phyloP scores from a whole-genome alignment of 2,329 filamentous ascomycete species.

The Cladosporium cucumerinum region DNA sequence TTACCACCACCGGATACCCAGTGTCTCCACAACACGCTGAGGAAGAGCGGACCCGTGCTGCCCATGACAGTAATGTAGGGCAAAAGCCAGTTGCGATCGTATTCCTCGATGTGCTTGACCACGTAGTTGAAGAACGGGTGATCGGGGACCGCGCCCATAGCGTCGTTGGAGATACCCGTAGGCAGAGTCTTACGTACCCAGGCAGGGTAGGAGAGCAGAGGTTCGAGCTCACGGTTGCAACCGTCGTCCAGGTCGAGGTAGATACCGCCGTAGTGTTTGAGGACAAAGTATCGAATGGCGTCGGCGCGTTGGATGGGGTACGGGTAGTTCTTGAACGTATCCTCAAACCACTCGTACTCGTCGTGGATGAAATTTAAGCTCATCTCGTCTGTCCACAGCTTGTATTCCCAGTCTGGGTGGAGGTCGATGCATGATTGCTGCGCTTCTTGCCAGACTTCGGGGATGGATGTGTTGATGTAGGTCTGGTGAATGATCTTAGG shows the following conservation, averaged over 20 bases:
- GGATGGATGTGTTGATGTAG: constrained; percentile 68
- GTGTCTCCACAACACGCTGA: constrained; percentile 72
- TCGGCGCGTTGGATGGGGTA: constrained; percentile 77
- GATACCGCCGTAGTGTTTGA: constrained; percentile 73
- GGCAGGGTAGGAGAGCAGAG: constrained; percentile 63
- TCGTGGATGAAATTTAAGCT: constrained; percentile 67
- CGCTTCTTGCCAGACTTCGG: constrained; percentile 61
- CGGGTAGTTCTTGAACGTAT: constrained; percentile 69
- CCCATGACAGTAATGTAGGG: constrained; percentile 80
- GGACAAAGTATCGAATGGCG: constrained; percentile 71
- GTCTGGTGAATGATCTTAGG: constrained; percentile 78
- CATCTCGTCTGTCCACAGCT: constrained; percentile 74
- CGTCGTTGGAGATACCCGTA: constrained; percentile 77
- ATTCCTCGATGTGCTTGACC: constrained; percentile 64
- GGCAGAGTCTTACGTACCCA: constrained; percentile 70
- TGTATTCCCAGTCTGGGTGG: constrained; percentile 68
- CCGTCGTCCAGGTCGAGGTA: constrained; percentile 77
- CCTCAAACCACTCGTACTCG: constrained; percentile 68
- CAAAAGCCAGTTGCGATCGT: constrained; percentile 65
- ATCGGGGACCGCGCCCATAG: constrained; percentile 68
- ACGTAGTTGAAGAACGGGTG: constrained; percentile 73
- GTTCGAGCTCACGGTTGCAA: constrained; percentile 64
- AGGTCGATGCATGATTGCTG: constrained; percentile 65
- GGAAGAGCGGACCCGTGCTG: constrained; percentile 70
- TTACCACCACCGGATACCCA: constrained; percentile 57